A percentile compares a stretch with the other conserved stretches of the same genome.
These are phyloP conservation scores for Geosmithia flava DNA, from an alignment of 2,329 filamentous ascomycete species.

Conservation along the genomic window DNA sequence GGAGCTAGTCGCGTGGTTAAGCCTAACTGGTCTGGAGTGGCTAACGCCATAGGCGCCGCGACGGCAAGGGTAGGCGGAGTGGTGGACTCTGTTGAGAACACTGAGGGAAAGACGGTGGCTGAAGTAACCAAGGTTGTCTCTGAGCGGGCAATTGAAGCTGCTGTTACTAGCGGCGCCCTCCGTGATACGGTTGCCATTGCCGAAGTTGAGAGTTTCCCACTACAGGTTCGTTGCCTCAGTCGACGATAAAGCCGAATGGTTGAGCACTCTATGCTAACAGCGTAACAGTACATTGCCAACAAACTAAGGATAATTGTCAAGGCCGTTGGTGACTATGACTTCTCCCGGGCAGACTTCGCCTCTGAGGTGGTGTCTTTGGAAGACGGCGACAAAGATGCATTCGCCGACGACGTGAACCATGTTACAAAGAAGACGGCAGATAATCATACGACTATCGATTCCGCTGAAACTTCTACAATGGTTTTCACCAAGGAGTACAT, in stretches of 20 bases:
- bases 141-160: slow-evolving; percentile 27
- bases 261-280: slow-evolving; percentile 3
- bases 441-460: slow-evolving; percentile 4
- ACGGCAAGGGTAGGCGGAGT: slow-evolving; percentile 46
- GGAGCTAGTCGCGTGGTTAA: slow-evolving; percentile 45
- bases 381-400: background rate
- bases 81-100: slow-evolving; percentile 36
- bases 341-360: background rate
- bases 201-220: slow-evolving; percentile 39
- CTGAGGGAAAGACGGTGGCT: slow-evolving; percentile 23
- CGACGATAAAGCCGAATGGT: no score
- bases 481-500: slow-evolving; percentile 17
- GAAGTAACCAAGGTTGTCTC: slow-evolving; percentile 24
- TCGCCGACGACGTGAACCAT: background rate
- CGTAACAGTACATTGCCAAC: slow-evolving; percentile 32
- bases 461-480: background rate
- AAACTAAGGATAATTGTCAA: slow-evolving; percentile 45
- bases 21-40: slow-evolving; percentile 43
- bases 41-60: slow-evolving; percentile 54
- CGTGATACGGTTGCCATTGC: slow-evolving; percentile 30
- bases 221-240: slow-evolving; percentile 24
- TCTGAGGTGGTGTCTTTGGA: background rate
- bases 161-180: slow-evolving; percentile 30
- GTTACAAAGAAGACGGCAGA: background rate
- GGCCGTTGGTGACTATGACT: slow-evolving; percentile 45